Evolutionary conservation across 2,329 filamentous ascomycete species (phyloP), one percentile per base, ranked within the genome.

Genomic region (Metarhizium sp.): DNA sequence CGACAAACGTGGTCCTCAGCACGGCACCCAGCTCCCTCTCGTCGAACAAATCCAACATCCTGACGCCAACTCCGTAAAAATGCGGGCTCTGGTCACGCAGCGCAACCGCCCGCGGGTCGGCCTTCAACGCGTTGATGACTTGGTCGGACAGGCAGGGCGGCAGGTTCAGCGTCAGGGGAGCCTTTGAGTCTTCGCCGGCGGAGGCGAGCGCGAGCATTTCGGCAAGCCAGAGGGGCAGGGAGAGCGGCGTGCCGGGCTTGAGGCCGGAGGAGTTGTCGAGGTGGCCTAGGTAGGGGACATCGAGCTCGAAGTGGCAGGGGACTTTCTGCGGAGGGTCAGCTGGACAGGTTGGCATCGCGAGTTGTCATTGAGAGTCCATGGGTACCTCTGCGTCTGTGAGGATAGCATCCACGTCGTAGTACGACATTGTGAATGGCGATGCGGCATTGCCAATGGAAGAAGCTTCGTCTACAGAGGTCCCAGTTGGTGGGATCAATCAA

Each of bases 261-360:
- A 97, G 85, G 67, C 88, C 73, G 36, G 78, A 73, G 66, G 90
- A 92, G 65, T 91, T 91, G 72, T 95, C 91, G 57, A 99, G 80
- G 69, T 95, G 90, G 62, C 92, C 92, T 49, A 97, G 82, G 55
- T 88, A 85, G 20, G 91, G 87, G 36, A 96, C 86, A 57, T 92
- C 88, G 66, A 96, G 82, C 67, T 96, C 88, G 73, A 97, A 96
- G 52, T 88, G 95, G 75, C 92, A 96, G 45, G 94, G 92, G 36
- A 96, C 83, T 88, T 96, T 97, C 85, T 96, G 63, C 2, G 18
- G 50, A 40, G 36, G 34, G 46, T 45, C 46, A 34, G 32, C 32
- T 34, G 32, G 36, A 13, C 10, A 8, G 14, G 36, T 53, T 34
- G 18, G 18, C 42, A 4, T 18, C 13, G 47, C 46, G 40, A 18